Percentiles rank a stretch among this genome's conserved stretches.
phyloP scores from a whole-genome alignment of 2,329 filamentous ascomycete species.

The Trichoderma guizhouense region DNA sequence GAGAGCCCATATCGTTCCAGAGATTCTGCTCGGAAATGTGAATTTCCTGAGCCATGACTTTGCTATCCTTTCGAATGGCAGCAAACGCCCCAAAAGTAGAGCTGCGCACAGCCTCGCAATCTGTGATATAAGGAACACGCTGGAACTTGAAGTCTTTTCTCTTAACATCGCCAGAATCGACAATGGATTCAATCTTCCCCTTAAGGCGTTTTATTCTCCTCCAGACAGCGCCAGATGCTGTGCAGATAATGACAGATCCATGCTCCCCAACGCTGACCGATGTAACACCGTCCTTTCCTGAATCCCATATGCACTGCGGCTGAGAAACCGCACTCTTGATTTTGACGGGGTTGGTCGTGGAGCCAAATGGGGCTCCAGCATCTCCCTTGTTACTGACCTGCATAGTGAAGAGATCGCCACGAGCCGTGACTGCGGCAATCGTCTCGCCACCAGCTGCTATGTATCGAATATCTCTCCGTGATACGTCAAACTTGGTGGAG shows the following conservation, averaged over 20 bases:
- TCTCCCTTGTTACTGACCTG: conserved; percentile 68
- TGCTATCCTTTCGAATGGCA: conserved; percentile 78
- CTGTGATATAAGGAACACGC: conserved; percentile 81
- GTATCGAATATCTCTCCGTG: conserved; percentile 66
- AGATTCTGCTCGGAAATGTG: conserved; percentile 63
- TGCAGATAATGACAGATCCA: conserved; percentile 91
- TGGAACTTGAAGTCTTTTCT: conserved; percentile 94
- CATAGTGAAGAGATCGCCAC: conserved; percentile 85
- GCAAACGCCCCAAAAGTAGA: conserved; percentile 89
- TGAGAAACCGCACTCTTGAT: conserved; percentile 77
- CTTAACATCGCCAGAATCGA: conserved; percentile 52
- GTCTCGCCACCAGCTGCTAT: conserved; percentile 86
- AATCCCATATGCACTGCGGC: conserved; percentile 83
- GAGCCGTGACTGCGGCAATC: conserved; percentile 79
- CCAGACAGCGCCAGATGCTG: conserved; percentile 90
- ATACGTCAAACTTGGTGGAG: conserved; percentile 52
- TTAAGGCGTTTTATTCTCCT: conserved; percentile 78
- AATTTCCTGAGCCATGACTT: conserved; percentile 72
- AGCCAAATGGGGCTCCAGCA: conserved; percentile 56
- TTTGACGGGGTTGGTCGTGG: conserved; percentile 89
- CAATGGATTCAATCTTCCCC: conserved; percentile 61
- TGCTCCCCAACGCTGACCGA: conserved; percentile 87
- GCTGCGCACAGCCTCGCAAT: conserved; percentile 78
- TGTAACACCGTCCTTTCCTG: conserved; percentile 78
- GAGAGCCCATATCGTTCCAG: conserved; percentile 67